phyloP scores from a whole-genome alignment of 1,139 yeast genomes.

The Saccharomycopsis phalli region DNA sequence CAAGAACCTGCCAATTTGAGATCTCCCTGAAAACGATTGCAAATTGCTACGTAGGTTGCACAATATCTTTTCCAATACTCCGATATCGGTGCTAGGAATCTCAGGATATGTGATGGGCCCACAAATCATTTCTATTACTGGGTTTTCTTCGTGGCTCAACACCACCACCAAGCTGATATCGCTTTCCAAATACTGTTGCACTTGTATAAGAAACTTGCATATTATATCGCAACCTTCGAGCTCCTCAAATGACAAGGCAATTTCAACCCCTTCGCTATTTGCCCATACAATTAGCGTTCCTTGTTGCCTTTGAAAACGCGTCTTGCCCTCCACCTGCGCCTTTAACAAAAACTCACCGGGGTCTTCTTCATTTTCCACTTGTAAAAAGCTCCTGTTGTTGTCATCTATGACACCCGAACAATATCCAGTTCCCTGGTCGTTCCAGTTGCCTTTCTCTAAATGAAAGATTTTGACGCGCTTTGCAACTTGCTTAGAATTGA shows the following conservation, averaged over 20 bases:
- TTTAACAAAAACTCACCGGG: conserved; percentile 51
- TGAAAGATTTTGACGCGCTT: conserved; percentile 86
- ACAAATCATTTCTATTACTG: conserved; percentile 51
- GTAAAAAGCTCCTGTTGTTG: conserved; percentile 42
- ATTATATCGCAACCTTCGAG: conserved; percentile 79
- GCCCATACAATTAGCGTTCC: conserved; percentile 95
- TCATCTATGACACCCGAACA: conserved; percentile 54
- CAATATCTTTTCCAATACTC: conserved; percentile 41
- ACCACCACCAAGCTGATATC: conserved; percentile 69
- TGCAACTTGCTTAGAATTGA: conserved; percentile 7
- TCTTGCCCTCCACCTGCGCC: conserved; percentile 60
- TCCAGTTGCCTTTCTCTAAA: conserved; percentile 79
- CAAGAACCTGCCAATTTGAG: conserved; percentile 43
- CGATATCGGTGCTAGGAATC: conserved; percentile 37
- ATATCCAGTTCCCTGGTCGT: conserved; percentile 88
- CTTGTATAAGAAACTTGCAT: conserved; percentile 69
- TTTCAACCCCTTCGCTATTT: conserved; percentile 65
- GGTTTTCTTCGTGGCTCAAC: conserved; percentile 32
- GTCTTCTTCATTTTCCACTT: conserved; percentile 67
- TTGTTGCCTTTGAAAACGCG: conserved; percentile 88
- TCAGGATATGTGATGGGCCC: conserved; percentile 73
- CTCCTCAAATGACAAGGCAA: conserved; percentile 89
- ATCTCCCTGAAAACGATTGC: conserved; percentile 47
- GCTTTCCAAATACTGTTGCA: conserved; percentile 57
- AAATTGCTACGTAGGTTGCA: conserved; percentile 50